Evolutionary conservation across 2,329 filamentous ascomycete genomes (phyloP).

Genomic region (Emergomyces pasteurianus): DNA sequence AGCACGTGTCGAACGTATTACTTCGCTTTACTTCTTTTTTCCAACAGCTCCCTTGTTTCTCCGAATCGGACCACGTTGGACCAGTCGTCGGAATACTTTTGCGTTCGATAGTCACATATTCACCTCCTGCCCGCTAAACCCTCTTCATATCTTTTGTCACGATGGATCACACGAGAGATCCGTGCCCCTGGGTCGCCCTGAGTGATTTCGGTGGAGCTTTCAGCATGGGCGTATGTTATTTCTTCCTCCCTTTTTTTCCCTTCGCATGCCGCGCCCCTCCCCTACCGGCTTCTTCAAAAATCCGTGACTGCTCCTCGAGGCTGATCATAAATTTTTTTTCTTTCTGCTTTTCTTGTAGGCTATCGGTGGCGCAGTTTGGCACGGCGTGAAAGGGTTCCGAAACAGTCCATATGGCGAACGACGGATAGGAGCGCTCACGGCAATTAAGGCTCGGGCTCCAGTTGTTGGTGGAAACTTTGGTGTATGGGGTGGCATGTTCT

Average conservation of each 20-base stretch:
- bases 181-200: constrained; percentile 90
- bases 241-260: constrained; percentile 2
- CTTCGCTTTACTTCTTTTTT: neutral
- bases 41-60: neutral
- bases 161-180: constrained; percentile 95
- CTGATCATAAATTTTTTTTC: constrained; percentile 21
- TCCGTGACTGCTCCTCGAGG: constrained; percentile 4
- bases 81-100: neutral
- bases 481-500: constrained; percentile 94
- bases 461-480: constrained; percentile 97
- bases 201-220: constrained; percentile 98
- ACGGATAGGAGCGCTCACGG: constrained; percentile 88
- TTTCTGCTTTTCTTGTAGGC: constrained; percentile 37
- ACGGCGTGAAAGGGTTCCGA: constrained; percentile 89
- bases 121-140: neutral
- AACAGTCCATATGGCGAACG: constrained; percentile 88
- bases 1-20: neutral
- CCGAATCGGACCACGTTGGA: neutral
- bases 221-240: constrained; percentile 74
- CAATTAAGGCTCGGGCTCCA: constrained; percentile 92
- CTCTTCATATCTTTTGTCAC: constrained; percentile 4
- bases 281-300: neutral
- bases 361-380: constrained; percentile 78
- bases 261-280: too few species aligned
- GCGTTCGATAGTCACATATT: neutral